These are phyloP conservation scores for Ustilago loliicola DNA, from an alignment of 1,284 basidiomycete genomes.

Conservation along the genomic window DNA sequence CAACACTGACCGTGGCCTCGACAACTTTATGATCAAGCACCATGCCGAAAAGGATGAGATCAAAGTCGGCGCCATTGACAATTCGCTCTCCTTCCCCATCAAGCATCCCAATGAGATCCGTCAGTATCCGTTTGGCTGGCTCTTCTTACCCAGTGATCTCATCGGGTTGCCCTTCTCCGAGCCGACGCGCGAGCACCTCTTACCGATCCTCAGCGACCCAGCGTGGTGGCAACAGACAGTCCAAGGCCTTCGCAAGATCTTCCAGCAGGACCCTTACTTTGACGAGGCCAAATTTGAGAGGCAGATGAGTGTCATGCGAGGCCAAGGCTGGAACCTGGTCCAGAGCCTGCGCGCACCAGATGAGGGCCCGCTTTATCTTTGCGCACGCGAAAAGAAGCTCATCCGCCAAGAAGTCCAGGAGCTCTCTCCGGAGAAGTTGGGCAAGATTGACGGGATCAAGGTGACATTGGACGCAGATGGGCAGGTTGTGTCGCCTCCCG, in stretches of 20 bases:
- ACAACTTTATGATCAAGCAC: slow-evolving; percentile 72
- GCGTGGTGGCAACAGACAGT: slow-evolving; percentile 91
- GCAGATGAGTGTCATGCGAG: slow-evolving; percentile 90
- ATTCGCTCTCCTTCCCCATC: slow-evolving; percentile 85
- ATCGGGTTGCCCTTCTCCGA: slow-evolving; percentile 80
- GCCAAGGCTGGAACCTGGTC: slow-evolving; percentile 90
- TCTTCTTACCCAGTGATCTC: slow-evolving; percentile 82
- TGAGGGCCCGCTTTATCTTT: slow-evolving; percentile 72
- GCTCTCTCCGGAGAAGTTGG: slow-evolving; percentile 18
- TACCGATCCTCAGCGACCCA: slow-evolving; percentile 84
- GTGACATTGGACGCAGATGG: slow-evolving; percentile 20
- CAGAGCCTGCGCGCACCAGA: slow-evolving; percentile 82
- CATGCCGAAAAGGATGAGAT: slow-evolving; percentile 81
- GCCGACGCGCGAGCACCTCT: slow-evolving; percentile 83
- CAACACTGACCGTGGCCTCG: slow-evolving; percentile 76
- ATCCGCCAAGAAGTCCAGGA: slow-evolving; percentile 52
- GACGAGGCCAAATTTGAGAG: slow-evolving; percentile 74
- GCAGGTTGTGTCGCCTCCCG: neutral
- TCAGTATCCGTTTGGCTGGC: slow-evolving; percentile 90
- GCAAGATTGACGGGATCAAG: slow-evolving; percentile 24
- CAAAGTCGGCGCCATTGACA: slow-evolving; percentile 87
- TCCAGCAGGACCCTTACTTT: slow-evolving; percentile 81
- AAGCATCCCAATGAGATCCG: slow-evolving; percentile 86
- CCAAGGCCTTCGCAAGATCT: slow-evolving; percentile 80
- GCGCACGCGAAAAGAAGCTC: slow-evolving; percentile 64